phyloP scores from a whole-genome alignment of 768 basidiomycete species.

The Pleurotus tuber-regium region DNA sequence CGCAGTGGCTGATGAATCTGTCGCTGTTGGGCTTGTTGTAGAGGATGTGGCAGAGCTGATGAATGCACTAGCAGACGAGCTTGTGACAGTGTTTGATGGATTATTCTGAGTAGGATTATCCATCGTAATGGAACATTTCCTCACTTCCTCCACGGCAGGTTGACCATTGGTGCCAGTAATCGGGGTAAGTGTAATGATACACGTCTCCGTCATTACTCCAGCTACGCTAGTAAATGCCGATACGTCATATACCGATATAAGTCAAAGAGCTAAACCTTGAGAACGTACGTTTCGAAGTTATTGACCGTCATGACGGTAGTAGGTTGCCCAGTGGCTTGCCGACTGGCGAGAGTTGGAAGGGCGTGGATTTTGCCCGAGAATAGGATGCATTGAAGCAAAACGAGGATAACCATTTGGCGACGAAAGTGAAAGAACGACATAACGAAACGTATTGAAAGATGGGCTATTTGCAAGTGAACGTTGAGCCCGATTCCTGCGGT shows the following conservation, averaged over 20 bases:
- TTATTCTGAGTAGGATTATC: slow-evolving; percentile 15
- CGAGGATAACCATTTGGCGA: slow-evolving; percentile 30
- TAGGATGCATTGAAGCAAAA: slow-evolving; percentile 37
- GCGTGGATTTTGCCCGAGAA: slow-evolving; percentile 31
- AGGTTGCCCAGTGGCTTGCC: slow-evolving; percentile 26
- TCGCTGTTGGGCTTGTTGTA: no score
- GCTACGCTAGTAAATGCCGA: slow-evolving; percentile 33
- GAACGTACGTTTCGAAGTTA: slow-evolving; percentile 46
- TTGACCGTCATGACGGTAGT: slow-evolving; percentile 41
- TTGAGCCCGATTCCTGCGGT: slow-evolving; percentile 53
- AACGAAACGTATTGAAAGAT: slow-evolving; percentile 22
- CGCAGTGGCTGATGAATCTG: slow-evolving; percentile 12
- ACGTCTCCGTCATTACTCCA: slow-evolving; percentile 56
- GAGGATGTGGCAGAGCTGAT: slow-evolving; percentile 14
- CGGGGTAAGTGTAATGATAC: slow-evolving; percentile 55
- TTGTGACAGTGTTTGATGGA: not conserved
- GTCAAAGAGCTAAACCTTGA: no score
- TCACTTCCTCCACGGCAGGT: slow-evolving; percentile 49
- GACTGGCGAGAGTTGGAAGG: slow-evolving; percentile 33
- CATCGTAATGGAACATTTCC: slow-evolving; percentile 45
- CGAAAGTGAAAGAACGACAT: slow-evolving; percentile 37
- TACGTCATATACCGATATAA: not conserved
- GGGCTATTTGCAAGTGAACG: slow-evolving; percentile 26
- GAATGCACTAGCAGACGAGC: slow-evolving; percentile 15
- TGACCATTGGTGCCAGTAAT: slow-evolving; percentile 47